Conservation (phyloP, 345 rosid species). For the Odontarrhena argentea region DNA sequence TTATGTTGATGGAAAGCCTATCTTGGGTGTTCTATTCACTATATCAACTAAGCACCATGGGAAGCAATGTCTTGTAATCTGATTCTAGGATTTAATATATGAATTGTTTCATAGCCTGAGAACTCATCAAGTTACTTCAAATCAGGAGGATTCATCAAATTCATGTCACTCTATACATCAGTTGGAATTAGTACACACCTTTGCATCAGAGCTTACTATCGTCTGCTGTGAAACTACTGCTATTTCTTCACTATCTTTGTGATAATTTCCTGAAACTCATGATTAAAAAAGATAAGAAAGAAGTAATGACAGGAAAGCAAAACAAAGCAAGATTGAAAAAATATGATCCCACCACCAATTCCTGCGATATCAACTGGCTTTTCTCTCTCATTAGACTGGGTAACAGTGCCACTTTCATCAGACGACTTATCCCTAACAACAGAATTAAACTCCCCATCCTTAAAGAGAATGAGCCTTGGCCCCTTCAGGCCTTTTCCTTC, state of each 20-base stretch:
- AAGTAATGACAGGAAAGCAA: background rate
- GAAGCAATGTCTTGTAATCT: background rate
- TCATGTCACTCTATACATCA: slow-evolving; percentile 9
- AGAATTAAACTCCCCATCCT: slow-evolving; percentile 54
- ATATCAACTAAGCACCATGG: slow-evolving; percentile 20
- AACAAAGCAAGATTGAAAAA: slow-evolving; percentile 17
- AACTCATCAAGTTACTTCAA: slow-evolving; percentile 18
- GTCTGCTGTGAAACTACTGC: slow-evolving; percentile 40
- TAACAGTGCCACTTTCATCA: slow-evolving; percentile 32
- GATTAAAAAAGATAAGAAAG: slow-evolving; percentile 33
- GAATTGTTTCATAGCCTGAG: slow-evolving; percentile 10
- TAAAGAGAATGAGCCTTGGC: slow-evolving; percentile 65
- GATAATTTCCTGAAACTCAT: slow-evolving; percentile 51
- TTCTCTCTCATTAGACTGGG: slow-evolving; percentile 36
- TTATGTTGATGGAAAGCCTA: background rate
- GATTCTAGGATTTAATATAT: slow-evolving; percentile 14
- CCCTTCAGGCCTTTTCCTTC: slow-evolving; percentile 62
- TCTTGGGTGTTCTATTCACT: slow-evolving; percentile 4
- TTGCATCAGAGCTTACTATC: slow-evolving; percentile 36
- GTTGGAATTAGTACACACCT: slow-evolving; percentile 46
- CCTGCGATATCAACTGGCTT: slow-evolving; percentile 34
- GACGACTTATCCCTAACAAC: slow-evolving; percentile 41
- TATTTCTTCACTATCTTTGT: slow-evolving; percentile 39
- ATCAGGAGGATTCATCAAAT: background rate
- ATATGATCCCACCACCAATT: slow-evolving; percentile 49